These are phyloP conservation scores for Isabelozyma gotoi DNA, from an alignment of 805 yeast species.

Conservation along the genomic window DNA sequence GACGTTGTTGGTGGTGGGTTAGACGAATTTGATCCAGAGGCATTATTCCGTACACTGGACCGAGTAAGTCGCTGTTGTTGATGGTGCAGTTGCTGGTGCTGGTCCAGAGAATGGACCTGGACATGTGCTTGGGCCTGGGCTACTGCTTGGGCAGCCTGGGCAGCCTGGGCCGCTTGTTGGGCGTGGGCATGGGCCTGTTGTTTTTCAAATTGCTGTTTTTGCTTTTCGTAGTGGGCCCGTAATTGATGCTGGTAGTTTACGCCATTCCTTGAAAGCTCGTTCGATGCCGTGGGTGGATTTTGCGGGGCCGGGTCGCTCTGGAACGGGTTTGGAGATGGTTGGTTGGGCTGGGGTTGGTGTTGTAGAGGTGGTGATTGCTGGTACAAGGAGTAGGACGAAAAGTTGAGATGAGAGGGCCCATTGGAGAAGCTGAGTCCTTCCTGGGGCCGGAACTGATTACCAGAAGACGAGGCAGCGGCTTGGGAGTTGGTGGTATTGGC, in stretches of 20 bases:
- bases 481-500: neutral
- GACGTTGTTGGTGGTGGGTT: conserved; percentile 7
- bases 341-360: conserved; percentile 2
- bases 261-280: conserved; percentile 1
- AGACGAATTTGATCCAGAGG: neutral
- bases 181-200: conserved; percentile 9
- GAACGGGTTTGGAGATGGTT: conserved; percentile 3
- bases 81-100: conserved; percentile 7
- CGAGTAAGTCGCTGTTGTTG: conserved; percentile 2
- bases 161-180: conserved; percentile 10
- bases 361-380: conserved; percentile 10
- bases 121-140: conserved; percentile 11
- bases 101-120: conserved; percentile 9
- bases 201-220: conserved; percentile 15
- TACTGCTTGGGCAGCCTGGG: conserved; percentile 12
- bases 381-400: conserved; percentile 14
- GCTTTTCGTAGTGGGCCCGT: conserved; percentile 23
- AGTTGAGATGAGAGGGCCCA: conserved; percentile 12
- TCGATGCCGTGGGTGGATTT: conserved; percentile 4
- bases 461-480: conserved; percentile 4
- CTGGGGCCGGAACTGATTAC: conserved; percentile 25
- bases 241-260: conserved; percentile 20
- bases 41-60: neutral
- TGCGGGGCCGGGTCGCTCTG: conserved; percentile 3
- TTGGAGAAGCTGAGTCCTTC: conserved; percentile 24